Base-by-base conservation (phyloP, 768 basidiomycete species). In the Hericium alpestre region DNA sequence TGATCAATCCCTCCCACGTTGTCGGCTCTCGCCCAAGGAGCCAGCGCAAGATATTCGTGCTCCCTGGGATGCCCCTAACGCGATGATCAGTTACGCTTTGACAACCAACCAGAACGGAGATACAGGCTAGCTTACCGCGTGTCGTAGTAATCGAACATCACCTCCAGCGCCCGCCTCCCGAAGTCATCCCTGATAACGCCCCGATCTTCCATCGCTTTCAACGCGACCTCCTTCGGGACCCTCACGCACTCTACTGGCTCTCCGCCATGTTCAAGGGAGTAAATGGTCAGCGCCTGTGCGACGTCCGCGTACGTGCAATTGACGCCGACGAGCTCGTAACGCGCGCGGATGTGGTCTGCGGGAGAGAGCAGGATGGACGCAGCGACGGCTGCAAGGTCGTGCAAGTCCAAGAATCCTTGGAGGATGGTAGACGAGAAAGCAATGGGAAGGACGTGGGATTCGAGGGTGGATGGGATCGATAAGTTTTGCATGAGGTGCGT, bases 401-500 rank as follows among this genome's bases (percentile, higher is more conserved):
- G 46, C 41, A 73, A 61, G 53, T 72, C 71, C 38, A 72, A 62
- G 51, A 70, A 73, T 32, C 72, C 72, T 53, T 71, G 69, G 18
- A 66, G 61, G 23, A 66, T 63, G 2, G 54, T 57, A 0, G 66
- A 62, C 2, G 64, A 61, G 58, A 67, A 72, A 0, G 58, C 54
- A 13, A 66, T 60, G 13, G 55, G 57, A 18, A 71, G 53, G 15
- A 37, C 55, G 38, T 62, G 60, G 12, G 47, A 40, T 2, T 53
- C 16, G 22, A 64, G 27, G 18, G 55, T 56, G 5, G 39, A 41
- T 16, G 63, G 52, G 23, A 66, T 43, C 32, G 64, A 47, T 32
- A 71, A 57, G 59, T 71, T 69, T 53, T 72, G 71, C 68, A 71
- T 71, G 56, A 69, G 63, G 23, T 67, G 66, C 10, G 68, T 67